Conservation (phyloP, 2,329 filamentous ascomycete genomes). For the Exophiala sp. region DNA sequence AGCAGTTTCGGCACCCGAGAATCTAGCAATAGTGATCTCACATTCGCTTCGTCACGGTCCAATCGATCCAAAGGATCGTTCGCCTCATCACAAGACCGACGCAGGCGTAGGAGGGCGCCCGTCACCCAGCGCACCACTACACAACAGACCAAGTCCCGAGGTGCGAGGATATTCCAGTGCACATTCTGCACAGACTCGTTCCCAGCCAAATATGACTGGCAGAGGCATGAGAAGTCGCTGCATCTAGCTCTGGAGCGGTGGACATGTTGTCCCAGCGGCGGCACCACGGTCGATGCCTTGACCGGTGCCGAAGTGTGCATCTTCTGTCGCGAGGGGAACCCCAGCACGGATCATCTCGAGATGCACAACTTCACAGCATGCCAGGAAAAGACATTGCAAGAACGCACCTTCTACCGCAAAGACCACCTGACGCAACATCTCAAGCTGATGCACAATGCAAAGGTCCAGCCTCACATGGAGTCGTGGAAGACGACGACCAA, state of each 20-base stretch:
- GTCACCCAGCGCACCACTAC: slow-evolving; percentile 40
- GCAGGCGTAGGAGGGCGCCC: slow-evolving; percentile 48
- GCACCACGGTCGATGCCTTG: slow-evolving; percentile 39
- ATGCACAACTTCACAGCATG: slow-evolving; percentile 55
- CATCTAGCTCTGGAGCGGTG: slow-evolving; percentile 53
- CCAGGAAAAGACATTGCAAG: slow-evolving; percentile 54
- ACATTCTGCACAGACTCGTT: slow-evolving; percentile 55
- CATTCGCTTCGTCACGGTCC: slow-evolving; percentile 52
- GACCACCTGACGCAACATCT: slow-evolving; percentile 54
- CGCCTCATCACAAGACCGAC: slow-evolving; percentile 55
- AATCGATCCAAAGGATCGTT: slow-evolving; percentile 53
- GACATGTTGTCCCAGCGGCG: slow-evolving; percentile 56
- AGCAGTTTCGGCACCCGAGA: slow-evolving; percentile 51
- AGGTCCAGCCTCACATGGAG: slow-evolving; percentile 46
- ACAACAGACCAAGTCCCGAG: slow-evolving; percentile 38
- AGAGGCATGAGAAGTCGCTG: slow-evolving; percentile 53
- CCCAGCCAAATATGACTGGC: slow-evolving; percentile 55
- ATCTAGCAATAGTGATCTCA: slow-evolving; percentile 50
- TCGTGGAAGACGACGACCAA: slow-evolving; percentile 49
- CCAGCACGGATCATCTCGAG: slow-evolving; percentile 52
- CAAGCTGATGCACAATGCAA: slow-evolving; percentile 50
- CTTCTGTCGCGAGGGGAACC: slow-evolving; percentile 53
- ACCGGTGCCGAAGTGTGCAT: slow-evolving; percentile 44
- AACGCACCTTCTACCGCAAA: slow-evolving; percentile 55
- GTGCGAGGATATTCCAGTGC: slow-evolving; percentile 50